Percentiles rank a stretch among this genome's conserved stretches.
phyloP scores from a whole-genome alignment of 306 rosid genomes.

The Boehmeria nivea region DNA sequence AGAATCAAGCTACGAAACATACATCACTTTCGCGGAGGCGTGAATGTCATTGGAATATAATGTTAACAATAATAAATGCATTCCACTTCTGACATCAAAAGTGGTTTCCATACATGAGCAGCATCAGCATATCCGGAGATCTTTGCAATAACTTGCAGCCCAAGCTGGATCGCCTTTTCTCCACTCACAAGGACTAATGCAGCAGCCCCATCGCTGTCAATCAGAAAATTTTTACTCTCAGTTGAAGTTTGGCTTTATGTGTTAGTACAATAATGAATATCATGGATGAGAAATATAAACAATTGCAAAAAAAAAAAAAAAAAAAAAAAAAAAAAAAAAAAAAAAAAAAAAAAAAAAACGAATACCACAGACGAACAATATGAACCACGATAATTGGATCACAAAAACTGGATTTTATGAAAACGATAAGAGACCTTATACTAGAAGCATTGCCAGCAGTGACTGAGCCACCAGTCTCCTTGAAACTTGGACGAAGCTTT shows the following conservation, averaged over 20 bases:
- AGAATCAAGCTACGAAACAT: conserved; percentile 16
- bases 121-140: conserved; percentile 92
- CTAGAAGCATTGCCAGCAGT: conserved; percentile 99
- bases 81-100: conserved; percentile 17
- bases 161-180: conserved; percentile 76
- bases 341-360: too few relatives aligned
- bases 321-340: not conserved
- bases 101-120: conserved; percentile 65
- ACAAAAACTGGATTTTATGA: not conserved
- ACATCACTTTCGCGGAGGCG: too few relatives aligned
- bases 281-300: conserved; percentile 13
- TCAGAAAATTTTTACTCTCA: conserved; percentile 13
- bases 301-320: too few relatives aligned
- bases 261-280: conserved; percentile 17
- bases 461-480: conserved; percentile 85
- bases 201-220: conserved; percentile 92
- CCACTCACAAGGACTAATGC: conserved; percentile 96
- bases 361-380: too few relatives aligned
- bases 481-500: conserved; percentile 97
- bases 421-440: conserved; percentile 56
- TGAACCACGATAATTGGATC: too few relatives aligned
- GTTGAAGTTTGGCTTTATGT: conserved; percentile 6
- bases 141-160: conserved; percentile 88
- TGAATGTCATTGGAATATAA: not conserved
- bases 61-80: not conserved